Conservation (phyloP, 306 rosid species). For the Medicago ruthenica region DNA sequence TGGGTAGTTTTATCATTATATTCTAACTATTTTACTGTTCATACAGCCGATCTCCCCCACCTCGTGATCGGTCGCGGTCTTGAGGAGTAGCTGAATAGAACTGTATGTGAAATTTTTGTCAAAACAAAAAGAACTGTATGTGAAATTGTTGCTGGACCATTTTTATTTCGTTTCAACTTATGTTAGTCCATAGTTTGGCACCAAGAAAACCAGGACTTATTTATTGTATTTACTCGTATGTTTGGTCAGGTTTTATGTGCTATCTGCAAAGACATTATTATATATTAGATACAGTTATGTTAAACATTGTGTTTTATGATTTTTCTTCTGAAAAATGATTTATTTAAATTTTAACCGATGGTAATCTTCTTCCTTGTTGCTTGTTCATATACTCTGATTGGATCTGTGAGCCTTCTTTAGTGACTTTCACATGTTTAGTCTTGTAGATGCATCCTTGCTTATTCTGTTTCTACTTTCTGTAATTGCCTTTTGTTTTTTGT, state of each 20-base stretch:
- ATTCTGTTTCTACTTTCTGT: slow-evolving; percentile 1
- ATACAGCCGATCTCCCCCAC: slow-evolving; percentile 77
- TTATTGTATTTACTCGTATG: slow-evolving; percentile 38
- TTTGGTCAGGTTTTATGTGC: slow-evolving; percentile 39
- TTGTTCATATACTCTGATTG: neutral
- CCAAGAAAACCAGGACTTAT: slow-evolving; percentile 31
- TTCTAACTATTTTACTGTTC: slow-evolving; percentile 29
- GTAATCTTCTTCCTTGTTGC: neutral
- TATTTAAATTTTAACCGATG: neutral
- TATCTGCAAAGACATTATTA: slow-evolving; percentile 28
- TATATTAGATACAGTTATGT: slow-evolving; percentile 21
- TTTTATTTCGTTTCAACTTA: slow-evolving; percentile 24
- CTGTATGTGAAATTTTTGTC: slow-evolving; percentile 43
- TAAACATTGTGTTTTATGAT: slow-evolving; percentile 15
- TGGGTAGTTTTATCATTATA: neutral
- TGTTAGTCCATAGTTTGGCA: slow-evolving; percentile 43
- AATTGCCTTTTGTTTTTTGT: neutral
- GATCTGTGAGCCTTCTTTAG: neutral
- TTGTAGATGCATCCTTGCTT: neutral
- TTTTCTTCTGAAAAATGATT: neutral
- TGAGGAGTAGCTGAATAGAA: slow-evolving; percentile 46
- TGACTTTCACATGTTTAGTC: neutral
- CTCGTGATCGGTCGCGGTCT: slow-evolving; percentile 58
- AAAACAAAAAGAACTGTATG: slow-evolving; percentile 40
- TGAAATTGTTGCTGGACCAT: slow-evolving; percentile 51